Conservation (phyloP, 192 early-diverging fungal genomes). For the Umbelopsis ramanniana region DNA sequence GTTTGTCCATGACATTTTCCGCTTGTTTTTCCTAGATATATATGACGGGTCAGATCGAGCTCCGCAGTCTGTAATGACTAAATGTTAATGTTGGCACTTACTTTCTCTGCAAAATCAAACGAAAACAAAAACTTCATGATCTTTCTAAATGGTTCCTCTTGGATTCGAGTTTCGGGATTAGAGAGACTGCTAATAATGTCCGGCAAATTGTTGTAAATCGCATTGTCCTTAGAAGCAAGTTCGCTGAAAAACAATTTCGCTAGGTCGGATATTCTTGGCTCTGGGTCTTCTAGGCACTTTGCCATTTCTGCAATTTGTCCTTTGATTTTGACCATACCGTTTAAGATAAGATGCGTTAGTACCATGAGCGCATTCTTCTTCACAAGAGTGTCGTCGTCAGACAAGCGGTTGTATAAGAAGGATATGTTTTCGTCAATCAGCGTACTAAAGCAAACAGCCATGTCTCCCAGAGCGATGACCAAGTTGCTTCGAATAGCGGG, state of each 20-base stretch:
- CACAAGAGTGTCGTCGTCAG: constrained; percentile 78
- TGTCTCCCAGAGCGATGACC: constrained; percentile 97
- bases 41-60: background rate
- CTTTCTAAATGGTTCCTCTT: constrained; percentile 81
- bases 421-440: constrained; percentile 96
- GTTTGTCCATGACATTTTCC: constrained; percentile 95
- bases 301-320: constrained; percentile 99
- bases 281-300: constrained; percentile 91
- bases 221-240: constrained; percentile 94
- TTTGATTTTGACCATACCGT: constrained; percentile 99
- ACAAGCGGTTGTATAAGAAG: constrained; percentile 91
- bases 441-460: constrained; percentile 96
- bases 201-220: constrained; percentile 98
- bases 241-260: constrained; percentile 97
- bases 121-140: constrained; percentile 91
- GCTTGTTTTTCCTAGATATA: constrained; percentile 85
- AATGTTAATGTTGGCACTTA: background rate
- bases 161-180: constrained; percentile 61
- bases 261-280: constrained; percentile 88
- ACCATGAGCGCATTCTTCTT: constrained; percentile 99
- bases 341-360: constrained; percentile 94
- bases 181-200: constrained; percentile 97
- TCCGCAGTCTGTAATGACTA: background rate
- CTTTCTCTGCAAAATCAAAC: constrained; percentile 88
- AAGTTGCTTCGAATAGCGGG: constrained; percentile 92